Percentiles rank a stretch among this genome's conserved stretches.
Conservation (phyloP, 2,329 filamentous ascomycete species). For the Alternaria gaisen region DNA sequence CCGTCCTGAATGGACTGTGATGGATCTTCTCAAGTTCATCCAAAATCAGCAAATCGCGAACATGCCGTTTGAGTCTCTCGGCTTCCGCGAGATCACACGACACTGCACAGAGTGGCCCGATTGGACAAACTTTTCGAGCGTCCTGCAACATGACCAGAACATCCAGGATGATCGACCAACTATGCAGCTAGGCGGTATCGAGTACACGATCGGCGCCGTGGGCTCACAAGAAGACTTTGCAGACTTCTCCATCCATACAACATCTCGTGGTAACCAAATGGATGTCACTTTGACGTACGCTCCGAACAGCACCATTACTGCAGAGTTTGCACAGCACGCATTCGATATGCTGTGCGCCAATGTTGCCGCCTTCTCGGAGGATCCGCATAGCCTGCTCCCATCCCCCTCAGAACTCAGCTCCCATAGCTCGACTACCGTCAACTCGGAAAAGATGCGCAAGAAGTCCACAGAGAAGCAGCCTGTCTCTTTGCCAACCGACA, state of each 20-base stretch:
- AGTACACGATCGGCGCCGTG: slow-evolving; percentile 42
- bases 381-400: slow-evolving; percentile 40
- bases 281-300: slow-evolving; percentile 43
- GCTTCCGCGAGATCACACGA: slow-evolving; percentile 45
- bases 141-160: slow-evolving; percentile 47
- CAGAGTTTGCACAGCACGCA: slow-evolving; percentile 62
- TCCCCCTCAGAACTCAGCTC: slow-evolving; percentile 39
- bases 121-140: slow-evolving; percentile 48
- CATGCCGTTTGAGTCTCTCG: slow-evolving; percentile 47
- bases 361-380: slow-evolving; percentile 35
- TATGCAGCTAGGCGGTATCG: slow-evolving; percentile 56
- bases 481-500: slow-evolving; percentile 35
- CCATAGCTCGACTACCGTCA: slow-evolving; percentile 31
- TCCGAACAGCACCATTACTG: slow-evolving; percentile 58
- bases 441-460: slow-evolving; percentile 33
- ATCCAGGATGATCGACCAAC: slow-evolving; percentile 52
- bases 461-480: slow-evolving; percentile 37
- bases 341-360: slow-evolving; percentile 45
- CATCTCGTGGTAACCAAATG: slow-evolving; percentile 34
- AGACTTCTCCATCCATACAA: slow-evolving; percentile 45
- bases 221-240: slow-evolving; percentile 46
- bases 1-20: slow-evolving; percentile 45
- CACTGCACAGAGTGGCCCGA: slow-evolving; percentile 50
- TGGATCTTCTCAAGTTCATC: slow-evolving; percentile 51
- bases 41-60: slow-evolving; percentile 57